Evolutionary conservation across 805 yeast species (phyloP), one percentile per base, ranked within the genome.

Genomic region (Myxozyma neotropica): DNA sequence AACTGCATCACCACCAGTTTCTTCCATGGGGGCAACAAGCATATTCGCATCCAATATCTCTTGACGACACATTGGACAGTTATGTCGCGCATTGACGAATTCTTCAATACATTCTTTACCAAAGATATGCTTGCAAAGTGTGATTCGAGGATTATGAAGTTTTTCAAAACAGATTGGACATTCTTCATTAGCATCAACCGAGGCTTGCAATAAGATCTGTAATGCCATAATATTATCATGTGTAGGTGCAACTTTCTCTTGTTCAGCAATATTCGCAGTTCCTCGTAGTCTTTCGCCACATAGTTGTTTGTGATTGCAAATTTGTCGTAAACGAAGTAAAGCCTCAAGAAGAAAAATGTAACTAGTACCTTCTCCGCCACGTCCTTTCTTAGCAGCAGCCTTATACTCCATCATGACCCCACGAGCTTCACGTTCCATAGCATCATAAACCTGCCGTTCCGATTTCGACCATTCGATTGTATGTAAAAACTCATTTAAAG

Each of bases 301-400:
- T 5, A 60, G 54, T 12, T 31, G 24, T 26, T 53, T 39, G 71
- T 89, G 97, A 69, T 87, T 84, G 69, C 96, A 88, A 2, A 96
- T 92, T 74, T 92, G 97, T 59, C 98, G 80, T 68, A 92, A 76
- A 51, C 97, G 80, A 47, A 92, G 75, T 52, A 92, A 78, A 65
- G 91, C 74, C 0, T 89, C 84, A 64, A 92, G 80, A 53, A 90
- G 83, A 59, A 80, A 80, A 2, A 87, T 80, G 66, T 83, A 83
- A 40, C 21, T 40, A 24, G 43, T 17, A 31, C 53, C 45, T 35
- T 39, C 46, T 13, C 27, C 27, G 15, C 56, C 47, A 1, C 21
- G 17, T 17, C 44, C 55, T 3, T 36, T 39, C 13, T 53, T 47
- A 2, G 31, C 36, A 4, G 26, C 43, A 5, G 39, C 52, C 13